Evolutionary conservation across 345 rosid species (phyloP).

Genomic region (Jatropha curcas): DNA sequence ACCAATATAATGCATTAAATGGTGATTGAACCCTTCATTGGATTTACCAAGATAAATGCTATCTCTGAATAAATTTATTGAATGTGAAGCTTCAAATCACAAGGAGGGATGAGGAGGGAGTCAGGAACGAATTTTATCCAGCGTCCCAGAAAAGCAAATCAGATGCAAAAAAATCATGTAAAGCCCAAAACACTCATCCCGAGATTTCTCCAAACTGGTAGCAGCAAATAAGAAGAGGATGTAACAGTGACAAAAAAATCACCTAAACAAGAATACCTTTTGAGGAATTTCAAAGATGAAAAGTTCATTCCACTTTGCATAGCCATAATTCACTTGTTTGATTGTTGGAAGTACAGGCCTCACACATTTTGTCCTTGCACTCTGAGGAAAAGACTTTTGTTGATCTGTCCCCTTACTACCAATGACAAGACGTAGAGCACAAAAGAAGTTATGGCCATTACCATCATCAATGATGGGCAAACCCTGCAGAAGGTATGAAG

Average conservation of each 20-base stretch:
- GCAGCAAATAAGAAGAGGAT: background rate
- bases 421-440: conserved; percentile 85
- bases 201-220: background rate
- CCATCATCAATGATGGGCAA: conserved; percentile 84
- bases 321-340: conserved; percentile 44
- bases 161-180: background rate
- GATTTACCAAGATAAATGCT: background rate
- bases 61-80: background rate
- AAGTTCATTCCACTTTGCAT: conserved; percentile 89
- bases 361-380: conserved; percentile 97
- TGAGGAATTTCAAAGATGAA: conserved; percentile 93
- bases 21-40: background rate
- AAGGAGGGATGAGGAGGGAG: background rate
- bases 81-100: background rate
- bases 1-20: background rate
- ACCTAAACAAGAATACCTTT: conserved; percentile 44
- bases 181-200: background rate
- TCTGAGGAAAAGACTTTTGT: conserved; percentile 91
- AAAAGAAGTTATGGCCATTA: conserved; percentile 82
- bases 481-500: conserved; percentile 54
- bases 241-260: background rate
- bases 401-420: conserved; percentile 80
- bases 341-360: conserved; percentile 57
- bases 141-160: background rate
- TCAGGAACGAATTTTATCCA: background rate